Conservation (phyloP, 768 basidiomycete species). For the Tricholoma furcatifolium region DNA sequence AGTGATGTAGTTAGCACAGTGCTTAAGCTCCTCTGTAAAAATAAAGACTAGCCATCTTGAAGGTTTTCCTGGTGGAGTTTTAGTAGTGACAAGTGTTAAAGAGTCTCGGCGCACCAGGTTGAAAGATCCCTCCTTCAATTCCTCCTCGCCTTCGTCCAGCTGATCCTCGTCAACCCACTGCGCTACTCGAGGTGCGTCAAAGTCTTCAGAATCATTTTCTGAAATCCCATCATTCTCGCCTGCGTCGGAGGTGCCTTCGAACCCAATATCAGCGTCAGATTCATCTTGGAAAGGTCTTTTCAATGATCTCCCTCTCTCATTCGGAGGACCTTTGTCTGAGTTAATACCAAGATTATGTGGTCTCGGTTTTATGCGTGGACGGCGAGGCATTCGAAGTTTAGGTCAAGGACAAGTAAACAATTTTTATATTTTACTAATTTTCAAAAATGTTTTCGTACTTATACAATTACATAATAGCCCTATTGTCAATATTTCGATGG, state of each 20-base stretch:
- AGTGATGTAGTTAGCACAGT: neutral
- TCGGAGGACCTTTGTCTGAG: no score
- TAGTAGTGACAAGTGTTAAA: neutral
- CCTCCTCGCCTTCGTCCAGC: constrained; percentile 33
- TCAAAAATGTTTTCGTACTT: no score
- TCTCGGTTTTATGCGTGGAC: no score
- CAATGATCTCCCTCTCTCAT: no score
- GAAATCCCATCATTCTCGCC: constrained; percentile 19
- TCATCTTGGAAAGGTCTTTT: no score
- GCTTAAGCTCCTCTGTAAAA: neutral
- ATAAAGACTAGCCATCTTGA: constrained; percentile 5
- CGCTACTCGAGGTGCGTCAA: constrained; percentile 55
- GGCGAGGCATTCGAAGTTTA: no score
- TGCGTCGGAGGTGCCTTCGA: constrained; percentile 20
- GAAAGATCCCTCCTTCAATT: constrained; percentile 24
- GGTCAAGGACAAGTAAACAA: no score
- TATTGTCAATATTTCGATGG: neutral
- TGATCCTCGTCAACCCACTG: constrained; percentile 60
- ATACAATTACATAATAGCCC: no score
- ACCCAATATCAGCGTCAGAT: no score
- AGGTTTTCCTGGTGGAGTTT: constrained; percentile 2
- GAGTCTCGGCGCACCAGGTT: constrained; percentile 25
- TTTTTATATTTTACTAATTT: no score
- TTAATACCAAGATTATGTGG: no score
- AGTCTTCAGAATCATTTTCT: constrained; percentile 31